A percentile compares a stretch with the other conserved stretches of the same genome.
Conservation (phyloP, 73 alveolate species). For the Blepharisma japonicum region DNA sequence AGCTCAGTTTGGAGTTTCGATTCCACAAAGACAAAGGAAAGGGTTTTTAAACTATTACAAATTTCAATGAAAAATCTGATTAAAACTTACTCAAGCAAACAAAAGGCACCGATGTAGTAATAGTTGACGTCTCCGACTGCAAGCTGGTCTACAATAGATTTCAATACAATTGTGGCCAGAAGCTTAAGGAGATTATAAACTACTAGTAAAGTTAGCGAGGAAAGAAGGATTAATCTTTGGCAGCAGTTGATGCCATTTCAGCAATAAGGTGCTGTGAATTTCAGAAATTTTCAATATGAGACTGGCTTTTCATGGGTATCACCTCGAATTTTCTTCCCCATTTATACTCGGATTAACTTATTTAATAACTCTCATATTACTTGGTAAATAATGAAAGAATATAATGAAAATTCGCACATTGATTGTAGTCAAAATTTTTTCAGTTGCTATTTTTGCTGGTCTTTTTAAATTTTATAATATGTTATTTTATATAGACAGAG, state of each 20-base stretch:
- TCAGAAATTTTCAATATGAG: background rate
- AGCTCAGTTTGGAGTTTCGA: constrained; percentile 16
- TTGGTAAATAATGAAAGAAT: no score
- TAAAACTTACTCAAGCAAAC: background rate
- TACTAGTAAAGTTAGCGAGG: background rate
- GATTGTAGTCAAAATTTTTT: no score
- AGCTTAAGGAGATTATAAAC: background rate
- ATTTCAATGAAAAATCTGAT: background rate
- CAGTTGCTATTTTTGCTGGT: no score
- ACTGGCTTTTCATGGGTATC: no score
- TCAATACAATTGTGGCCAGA: background rate
- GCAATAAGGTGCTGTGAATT: constrained; percentile 12
- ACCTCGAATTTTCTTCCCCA: no score
- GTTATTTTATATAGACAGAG: no score
- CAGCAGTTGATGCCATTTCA: background rate
- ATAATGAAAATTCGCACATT: no score
- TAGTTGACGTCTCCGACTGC: background rate
- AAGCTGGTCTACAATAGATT: background rate
- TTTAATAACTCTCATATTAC: no score
- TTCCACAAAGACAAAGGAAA: constrained; percentile 8
- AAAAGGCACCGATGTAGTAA: background rate
- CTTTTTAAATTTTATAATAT: no score
- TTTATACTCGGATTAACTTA: no score
- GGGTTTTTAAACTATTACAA: constrained; percentile 1
- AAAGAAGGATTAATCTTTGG: background rate